Percentiles rank a stretch among this genome's conserved stretches.
These are phyloP conservation scores for Cicer chorassanicum DNA, from an alignment of 306 rosid genomes.

Conservation along the genomic window DNA sequence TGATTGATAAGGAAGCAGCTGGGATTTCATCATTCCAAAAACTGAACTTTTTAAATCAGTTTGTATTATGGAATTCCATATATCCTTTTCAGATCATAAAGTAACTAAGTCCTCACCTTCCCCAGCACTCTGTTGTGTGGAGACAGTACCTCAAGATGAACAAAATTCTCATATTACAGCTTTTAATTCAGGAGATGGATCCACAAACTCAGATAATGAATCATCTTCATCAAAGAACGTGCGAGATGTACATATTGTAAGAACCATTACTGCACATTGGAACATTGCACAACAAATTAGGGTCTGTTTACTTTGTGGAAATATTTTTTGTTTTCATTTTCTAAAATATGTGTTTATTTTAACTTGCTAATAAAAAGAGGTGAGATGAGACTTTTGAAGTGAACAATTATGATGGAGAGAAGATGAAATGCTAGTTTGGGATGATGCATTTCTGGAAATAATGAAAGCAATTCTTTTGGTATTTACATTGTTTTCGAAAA, in stretches of 20 bases:
- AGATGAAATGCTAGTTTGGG: no score
- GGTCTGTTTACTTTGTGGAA: no score
- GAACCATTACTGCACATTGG: slow-evolving; percentile 43
- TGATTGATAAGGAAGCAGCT: slow-evolving; percentile 37
- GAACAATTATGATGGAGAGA: no score
- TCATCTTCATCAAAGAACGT: slow-evolving; percentile 54
- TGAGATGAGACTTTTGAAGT: no score
- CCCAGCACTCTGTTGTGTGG: slow-evolving; percentile 58
- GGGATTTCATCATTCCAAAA: slow-evolving; percentile 44
- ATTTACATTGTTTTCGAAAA: no score
- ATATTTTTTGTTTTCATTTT: no score
- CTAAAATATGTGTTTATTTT: no score
- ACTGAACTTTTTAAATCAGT: slow-evolving; percentile 39
- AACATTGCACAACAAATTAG: background rate
- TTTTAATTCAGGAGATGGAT: slow-evolving; percentile 56
- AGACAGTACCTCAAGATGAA: slow-evolving; percentile 56
- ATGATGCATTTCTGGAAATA: no score
- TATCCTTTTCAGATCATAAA: slow-evolving; percentile 44
- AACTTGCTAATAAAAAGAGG: no score
- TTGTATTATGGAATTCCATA: slow-evolving; percentile 34
- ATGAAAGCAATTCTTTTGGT: no score
- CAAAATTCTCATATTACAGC: slow-evolving; percentile 61
- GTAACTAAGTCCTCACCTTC: slow-evolving; percentile 67
- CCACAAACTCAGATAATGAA: slow-evolving; percentile 40
- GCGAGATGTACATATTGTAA: slow-evolving; percentile 80